phyloP scores from a whole-genome alignment of 1,139 yeast genomes.

The Candida frijolesensis region DNA sequence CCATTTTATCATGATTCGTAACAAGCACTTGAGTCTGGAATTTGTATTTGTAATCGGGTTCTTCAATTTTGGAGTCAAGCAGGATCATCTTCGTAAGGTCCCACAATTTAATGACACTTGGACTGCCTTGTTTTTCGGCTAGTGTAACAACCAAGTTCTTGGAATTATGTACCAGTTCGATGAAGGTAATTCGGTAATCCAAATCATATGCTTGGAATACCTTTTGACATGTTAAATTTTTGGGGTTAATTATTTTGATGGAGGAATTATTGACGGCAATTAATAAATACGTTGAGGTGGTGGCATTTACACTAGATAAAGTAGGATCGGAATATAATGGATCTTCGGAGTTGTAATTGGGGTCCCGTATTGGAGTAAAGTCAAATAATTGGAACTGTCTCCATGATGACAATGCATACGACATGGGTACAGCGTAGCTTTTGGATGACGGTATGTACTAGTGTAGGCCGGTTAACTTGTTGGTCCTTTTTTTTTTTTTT shows the following conservation, averaged over 20 bases:
- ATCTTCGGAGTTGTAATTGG: conserved; percentile 60
- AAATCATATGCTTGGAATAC: conserved; percentile 66
- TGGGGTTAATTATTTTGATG: conserved; percentile 54
- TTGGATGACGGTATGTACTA: background rate
- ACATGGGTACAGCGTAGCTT: background rate
- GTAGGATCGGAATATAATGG: conserved; percentile 82
- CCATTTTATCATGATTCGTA: conserved; percentile 6
- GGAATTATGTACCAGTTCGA: conserved; percentile 43
- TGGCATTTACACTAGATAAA: conserved; percentile 60
- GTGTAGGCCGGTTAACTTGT: no score
- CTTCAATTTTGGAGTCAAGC: conserved; percentile 34
- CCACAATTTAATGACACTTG: conserved; percentile 74
- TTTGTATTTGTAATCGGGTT: conserved; percentile 25
- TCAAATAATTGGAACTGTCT: conserved; percentile 90
- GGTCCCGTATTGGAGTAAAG: conserved; percentile 81
- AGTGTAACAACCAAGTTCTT: conserved; percentile 62
- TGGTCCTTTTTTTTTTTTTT: background rate
- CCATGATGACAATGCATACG: conserved; percentile 54
- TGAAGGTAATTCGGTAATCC: conserved; percentile 62
- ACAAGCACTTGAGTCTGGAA: conserved; percentile 15
- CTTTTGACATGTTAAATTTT: conserved; percentile 31
- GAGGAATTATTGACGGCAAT: conserved; percentile 58
- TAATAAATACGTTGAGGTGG: conserved; percentile 50
- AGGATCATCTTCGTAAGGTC: conserved; percentile 53
- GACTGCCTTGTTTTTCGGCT: conserved; percentile 74